Base-by-base conservation (phyloP, 371 early-diverging fungal genomes). In the Saksenaea vasiformis region DNA sequence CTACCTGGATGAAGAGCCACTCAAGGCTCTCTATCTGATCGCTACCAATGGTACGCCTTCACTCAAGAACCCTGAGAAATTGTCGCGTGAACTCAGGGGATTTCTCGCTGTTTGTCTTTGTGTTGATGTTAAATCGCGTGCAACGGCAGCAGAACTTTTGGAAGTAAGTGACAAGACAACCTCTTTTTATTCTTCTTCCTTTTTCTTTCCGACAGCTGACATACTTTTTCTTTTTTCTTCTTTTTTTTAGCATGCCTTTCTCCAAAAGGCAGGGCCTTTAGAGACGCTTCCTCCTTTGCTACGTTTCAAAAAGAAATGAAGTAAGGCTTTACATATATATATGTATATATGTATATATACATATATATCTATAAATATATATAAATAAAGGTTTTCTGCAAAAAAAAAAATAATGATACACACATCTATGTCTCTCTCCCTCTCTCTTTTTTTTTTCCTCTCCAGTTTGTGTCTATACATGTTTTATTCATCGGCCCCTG, bases 21-120 rank as follows among this genome's bases (percentile, higher is more conserved):
- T 96, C 58, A 93, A 93, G 78, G 98, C 98, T 14, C 84, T 97
- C 28, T 97, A 96, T 73, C 76, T 97, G 58, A 97, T 96, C 70
- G 96, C 97, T 7, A 97, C 97, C 31, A 95, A 97, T 71, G 98
- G 98, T 31, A 98, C 96, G 0, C 98, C 98, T 9, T 87, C 91
- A 5, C 80, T 98, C 26, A 93, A 94, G 76, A 72, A 84, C 57
- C 96, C 98, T 19, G 93, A 93, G 60, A 77, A 78, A 36, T 64
- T 96, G 62, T 91, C 90, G 56, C 65, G 78, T 13, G 89, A 89
- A 39, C 85, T 96, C 37, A 95, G 93, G 79, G 84, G 85, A 60
- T 95, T 94, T 75, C 78, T 97, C 67, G 92, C 91, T 5, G 86
- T 88, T 24, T 93, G 94, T 69, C 74, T 98, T 64, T 91, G 92